Evolutionary conservation across 371 early-diverging fungal species (phyloP).

Genomic region (Mucor velutinosus): DNA sequence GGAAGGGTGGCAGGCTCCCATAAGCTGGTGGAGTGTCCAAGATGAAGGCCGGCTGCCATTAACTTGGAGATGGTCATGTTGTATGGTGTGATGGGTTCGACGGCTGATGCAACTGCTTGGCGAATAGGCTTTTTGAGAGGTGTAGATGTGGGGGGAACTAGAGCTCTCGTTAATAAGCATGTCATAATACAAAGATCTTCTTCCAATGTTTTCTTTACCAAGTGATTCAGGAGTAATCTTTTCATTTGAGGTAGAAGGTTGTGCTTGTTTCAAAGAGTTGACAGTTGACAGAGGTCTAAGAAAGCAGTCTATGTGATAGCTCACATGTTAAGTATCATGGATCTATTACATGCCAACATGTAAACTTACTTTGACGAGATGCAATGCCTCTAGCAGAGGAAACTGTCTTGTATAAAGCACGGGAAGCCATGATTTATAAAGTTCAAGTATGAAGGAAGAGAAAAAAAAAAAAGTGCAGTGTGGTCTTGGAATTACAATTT

Average conservation of each 20-base stretch:
- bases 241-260: conserved; percentile 5
- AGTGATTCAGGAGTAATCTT: conserved; percentile 20
- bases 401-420: conserved; percentile 16
- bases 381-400: conserved; percentile 9
- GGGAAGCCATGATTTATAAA: conserved; percentile 17
- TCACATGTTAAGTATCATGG: neutral
- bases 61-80: conserved; percentile 72
- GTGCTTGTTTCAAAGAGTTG: conserved; percentile 12
- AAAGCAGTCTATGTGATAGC: conserved; percentile 1
- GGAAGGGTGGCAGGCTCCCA: conserved; percentile 88
- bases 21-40: conserved; percentile 82
- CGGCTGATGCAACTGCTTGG: conserved; percentile 32
- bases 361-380: conserved; percentile 15
- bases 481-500: neutral
- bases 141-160: conserved; percentile 21
- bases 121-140: conserved; percentile 38
- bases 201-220: conserved; percentile 2
- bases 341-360: neutral
- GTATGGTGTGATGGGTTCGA: conserved; percentile 41
- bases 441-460: neutral
- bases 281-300: conserved; percentile 21
- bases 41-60: conserved; percentile 87
- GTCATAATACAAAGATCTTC: neutral
- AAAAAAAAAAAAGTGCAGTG: neutral
- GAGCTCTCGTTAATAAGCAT: neutral